Evolutionary conservation across 1,284 basidiomycete species (phyloP).

Genomic region (Singerocomus rubriflavus): DNA sequence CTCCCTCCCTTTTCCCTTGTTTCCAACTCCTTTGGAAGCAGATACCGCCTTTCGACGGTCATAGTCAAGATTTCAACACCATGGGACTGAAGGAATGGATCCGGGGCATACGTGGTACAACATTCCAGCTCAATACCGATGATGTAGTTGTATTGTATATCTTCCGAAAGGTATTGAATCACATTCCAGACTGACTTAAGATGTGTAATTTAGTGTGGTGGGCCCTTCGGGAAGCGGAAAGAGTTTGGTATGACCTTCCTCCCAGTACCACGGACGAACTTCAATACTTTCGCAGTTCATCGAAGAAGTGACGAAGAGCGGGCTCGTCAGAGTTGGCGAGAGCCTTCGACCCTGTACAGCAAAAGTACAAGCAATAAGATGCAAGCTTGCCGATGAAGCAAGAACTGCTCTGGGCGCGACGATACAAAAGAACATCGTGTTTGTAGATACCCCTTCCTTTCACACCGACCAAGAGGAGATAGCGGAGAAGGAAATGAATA

Average conservation of each 20-base stretch:
- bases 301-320: slow-evolving; percentile 1
- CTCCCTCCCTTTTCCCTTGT: background rate
- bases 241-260: slow-evolving; percentile 13
- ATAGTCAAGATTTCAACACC: background rate
- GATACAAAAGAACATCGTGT: slow-evolving; percentile 14
- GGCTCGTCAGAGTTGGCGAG: background rate
- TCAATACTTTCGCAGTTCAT: slow-evolving; percentile 12
- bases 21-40: background rate
- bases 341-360: background rate
- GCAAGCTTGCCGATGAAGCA: slow-evolving; percentile 5
- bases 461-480: background rate
- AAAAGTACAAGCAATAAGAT: slow-evolving; percentile 12
- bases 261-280: background rate
- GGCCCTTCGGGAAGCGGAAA: slow-evolving; percentile 23
- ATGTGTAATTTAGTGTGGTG: slow-evolving; percentile 12
- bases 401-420: background rate
- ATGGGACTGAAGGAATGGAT: slow-evolving; percentile 1
- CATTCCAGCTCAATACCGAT: slow-evolving; percentile 2
- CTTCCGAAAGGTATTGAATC: background rate
- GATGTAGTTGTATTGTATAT: slow-evolving; percentile 25
- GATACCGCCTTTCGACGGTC: background rate
- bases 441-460: slow-evolving; percentile 23
- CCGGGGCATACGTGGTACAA: background rate
- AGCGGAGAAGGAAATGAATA: background rate
- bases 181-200: slow-evolving; percentile 5